phyloP scores from a whole-genome alignment of 129 eudicot genomes.

The sunflower (Helianthus annuus) region HanXRQr2.0-SUNRISE NC_035435.2:26075760-26076259 shows the following conservation, averaged over 20 bases:
- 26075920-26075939: constrained; percentile 36
- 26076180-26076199: not conserved
- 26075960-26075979: constrained; percentile 12
- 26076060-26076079: constrained; percentile 25
- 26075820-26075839: constrained; percentile 14
- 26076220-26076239: not conserved
- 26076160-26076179: too few species aligned
- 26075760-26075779: constrained; percentile 5
- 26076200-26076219: not conserved
- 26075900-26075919: constrained; percentile 40
- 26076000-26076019: constrained; percentile 29
- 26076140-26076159: too few species aligned
- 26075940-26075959: constrained; percentile 22
- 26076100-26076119: constrained; percentile 21
- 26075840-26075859: constrained; percentile 40
- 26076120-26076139: constrained; percentile 20
- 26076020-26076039: constrained; percentile 32
- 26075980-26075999: constrained; percentile 24
- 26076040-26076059: constrained; percentile 31
- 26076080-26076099: constrained; percentile 27
- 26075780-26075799: constrained; percentile 24
- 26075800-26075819: constrained; percentile 18
- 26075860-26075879: constrained; percentile 35
- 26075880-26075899: constrained; percentile 38
- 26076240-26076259: not conserved